Conservation (phyloP, 768 basidiomycete species). For the Aureoboletus auriporus region DNA sequence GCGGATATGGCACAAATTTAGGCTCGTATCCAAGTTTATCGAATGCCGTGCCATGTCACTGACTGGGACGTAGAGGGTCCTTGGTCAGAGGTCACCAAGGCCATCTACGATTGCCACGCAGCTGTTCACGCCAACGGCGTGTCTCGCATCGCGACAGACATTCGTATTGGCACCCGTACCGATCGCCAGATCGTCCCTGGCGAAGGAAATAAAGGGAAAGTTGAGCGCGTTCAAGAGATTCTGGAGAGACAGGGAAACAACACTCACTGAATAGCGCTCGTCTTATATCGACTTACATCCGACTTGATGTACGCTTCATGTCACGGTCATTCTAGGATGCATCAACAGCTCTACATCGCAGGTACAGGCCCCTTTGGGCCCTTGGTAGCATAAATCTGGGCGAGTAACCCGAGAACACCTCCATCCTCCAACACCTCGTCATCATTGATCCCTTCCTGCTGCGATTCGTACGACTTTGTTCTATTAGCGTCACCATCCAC, state of each 20-base stretch:
- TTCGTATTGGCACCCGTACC: conserved; percentile 88
- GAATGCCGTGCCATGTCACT: background rate
- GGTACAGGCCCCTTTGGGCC: conserved; percentile 43
- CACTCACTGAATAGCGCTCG: background rate
- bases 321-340: background rate
- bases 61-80: conserved; percentile 58
- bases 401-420: conserved; percentile 80
- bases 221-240: conserved; percentile 78
- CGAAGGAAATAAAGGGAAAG: conserved; percentile 75
- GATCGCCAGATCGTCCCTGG: conserved; percentile 62
- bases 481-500: conserved; percentile 58
- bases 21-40: conserved; percentile 37
- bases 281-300: too few species aligned
- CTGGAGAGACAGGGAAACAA: conserved; percentile 38
- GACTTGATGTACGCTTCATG: too few species aligned
- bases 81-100: conserved; percentile 78
- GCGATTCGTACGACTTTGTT: conserved; percentile 32
- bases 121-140: conserved; percentile 78
- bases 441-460: conserved; percentile 50
- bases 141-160: conserved; percentile 82
- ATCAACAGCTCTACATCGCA: conserved; percentile 32
- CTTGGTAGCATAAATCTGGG: conserved; percentile 76
- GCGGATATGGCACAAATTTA: conserved; percentile 90
- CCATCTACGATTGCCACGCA: conserved; percentile 87
- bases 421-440: conserved; percentile 71